Evolutionary conservation across 805 yeast genomes (phyloP), one percentile per base, ranked within the genome.

Genomic region (Saturnispora gosingensis): DNA sequence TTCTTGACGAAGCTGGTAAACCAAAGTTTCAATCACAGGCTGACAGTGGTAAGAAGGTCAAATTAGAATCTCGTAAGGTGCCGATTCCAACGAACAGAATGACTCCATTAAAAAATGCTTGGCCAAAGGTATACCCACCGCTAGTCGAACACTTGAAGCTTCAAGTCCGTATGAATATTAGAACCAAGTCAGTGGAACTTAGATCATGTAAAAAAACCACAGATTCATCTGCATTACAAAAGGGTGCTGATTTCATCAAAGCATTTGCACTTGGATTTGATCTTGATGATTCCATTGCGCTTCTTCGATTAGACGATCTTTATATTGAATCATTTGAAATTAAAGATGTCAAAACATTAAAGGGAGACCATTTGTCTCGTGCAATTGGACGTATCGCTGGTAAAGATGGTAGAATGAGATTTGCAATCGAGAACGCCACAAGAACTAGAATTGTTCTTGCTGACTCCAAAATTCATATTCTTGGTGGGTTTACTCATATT

Each of bases 341-440:
- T 61, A 93, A 93, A 67, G 99, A 93, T 69, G 97, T 93, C 53
- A 95, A 93, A 71, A 91, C 97, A 4, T 74, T 93, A 59, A 82
- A 81, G 28, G 99, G 98, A 27, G 99, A 93, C 71, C 99, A 93
- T 78, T 75, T 93, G 66, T 85, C 96, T 49, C 84, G 99, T 77
- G 99, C 99, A 7, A 93, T 93, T 67, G 99, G 99, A 64, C 88
- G 99, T 77, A 93, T 93, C 69, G 99, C 99, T 13, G 99, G 99
- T 69, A 95, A 93, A 66, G 99, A 93, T 66, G 99, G 99, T 65
- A 91, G 90, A 71, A 93, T 98, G 56, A 93, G 91, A 72, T 93
- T 91, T 68, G 97, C 99, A 32, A 93, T 93, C 64, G 99, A 93
- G 71, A 93, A 93, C 65, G 97, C 99, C 16, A 91, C 98, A 22